Conservation (phyloP, 164 flowering plant species). For the Tetrastigma voinierianum region DNA sequence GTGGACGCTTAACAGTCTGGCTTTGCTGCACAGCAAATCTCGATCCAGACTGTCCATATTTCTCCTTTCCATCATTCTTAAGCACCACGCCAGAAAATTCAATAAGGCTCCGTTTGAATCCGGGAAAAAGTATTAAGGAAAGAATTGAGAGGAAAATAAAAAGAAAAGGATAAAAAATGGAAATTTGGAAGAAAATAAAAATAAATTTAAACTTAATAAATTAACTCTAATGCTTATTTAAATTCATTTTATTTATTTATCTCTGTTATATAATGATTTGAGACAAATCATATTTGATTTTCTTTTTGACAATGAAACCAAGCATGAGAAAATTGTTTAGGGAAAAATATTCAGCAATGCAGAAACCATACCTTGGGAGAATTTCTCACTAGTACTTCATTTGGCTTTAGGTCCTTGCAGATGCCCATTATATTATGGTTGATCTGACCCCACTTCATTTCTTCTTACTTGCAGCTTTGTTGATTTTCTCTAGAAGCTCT, state of each 20-base stretch:
- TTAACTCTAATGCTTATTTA: too few species aligned
- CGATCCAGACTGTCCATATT: slow-evolving; percentile 56
- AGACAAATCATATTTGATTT: too few species aligned
- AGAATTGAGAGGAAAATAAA: too few species aligned
- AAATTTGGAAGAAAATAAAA: too few species aligned
- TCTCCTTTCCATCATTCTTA: slow-evolving; percentile 61
- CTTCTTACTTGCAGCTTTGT: slow-evolving; percentile 53
- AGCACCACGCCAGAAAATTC: background rate
- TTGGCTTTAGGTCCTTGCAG: slow-evolving; percentile 54
- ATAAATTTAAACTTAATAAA: too few species aligned
- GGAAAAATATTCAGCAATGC: background rate
- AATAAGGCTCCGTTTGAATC: too few species aligned
- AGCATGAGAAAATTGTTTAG: too few species aligned
- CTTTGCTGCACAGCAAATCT: slow-evolving; percentile 65
- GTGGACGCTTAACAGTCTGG: slow-evolving; percentile 77
- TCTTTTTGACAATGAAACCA: too few species aligned
- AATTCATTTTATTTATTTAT: too few species aligned
- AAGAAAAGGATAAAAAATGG: too few species aligned
- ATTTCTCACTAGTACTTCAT: slow-evolving; percentile 54
- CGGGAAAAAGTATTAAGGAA: too few species aligned
- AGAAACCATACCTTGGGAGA: slow-evolving; percentile 64
- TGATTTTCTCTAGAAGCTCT: slow-evolving; percentile 71
- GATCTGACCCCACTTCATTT: slow-evolving; percentile 28
- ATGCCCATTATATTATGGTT: slow-evolving; percentile 32
- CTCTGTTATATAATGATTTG: too few species aligned